Percentiles rank a stretch among this genome's conserved stretches.
Evolutionary conservation across 2,329 filamentous ascomycete species (phyloP).

Genomic region (Colletotrichum trifolii): DNA sequence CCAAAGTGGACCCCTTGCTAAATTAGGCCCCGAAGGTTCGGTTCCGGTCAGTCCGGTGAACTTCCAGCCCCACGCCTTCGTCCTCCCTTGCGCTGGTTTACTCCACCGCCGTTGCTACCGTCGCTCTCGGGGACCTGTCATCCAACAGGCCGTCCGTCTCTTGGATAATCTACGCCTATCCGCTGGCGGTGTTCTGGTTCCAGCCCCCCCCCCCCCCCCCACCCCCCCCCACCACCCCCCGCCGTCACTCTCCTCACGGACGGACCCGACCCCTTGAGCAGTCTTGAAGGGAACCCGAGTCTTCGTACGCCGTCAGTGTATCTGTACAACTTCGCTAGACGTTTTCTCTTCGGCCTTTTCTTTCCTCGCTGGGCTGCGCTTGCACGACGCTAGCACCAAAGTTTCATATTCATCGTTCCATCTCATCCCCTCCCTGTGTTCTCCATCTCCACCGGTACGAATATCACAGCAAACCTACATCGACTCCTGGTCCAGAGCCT

Average conservation of each 20-base stretch:
- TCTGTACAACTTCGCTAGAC: background rate
- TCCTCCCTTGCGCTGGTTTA: background rate
- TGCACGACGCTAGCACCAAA: constrained; percentile 13
- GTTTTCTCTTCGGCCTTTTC: constrained; percentile 32
- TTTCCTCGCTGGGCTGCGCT: constrained; percentile 29
- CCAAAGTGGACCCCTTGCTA: constrained; percentile 14
- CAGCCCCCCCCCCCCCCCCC: too few relatives aligned
- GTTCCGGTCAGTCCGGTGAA: constrained; percentile 12
- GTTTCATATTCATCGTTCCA: background rate
- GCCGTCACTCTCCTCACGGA: too few relatives aligned
- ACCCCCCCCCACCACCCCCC: too few relatives aligned
- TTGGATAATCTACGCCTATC: background rate
- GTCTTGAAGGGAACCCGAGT: too few relatives aligned
- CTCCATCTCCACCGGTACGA: too few relatives aligned
- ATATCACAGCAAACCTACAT: too few relatives aligned
- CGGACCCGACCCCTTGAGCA: too few relatives aligned
- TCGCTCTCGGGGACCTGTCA: constrained; percentile 16
- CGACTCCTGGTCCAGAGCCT: background rate
- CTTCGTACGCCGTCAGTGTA: too few relatives aligned
- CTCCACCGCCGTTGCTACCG: constrained; percentile 13
- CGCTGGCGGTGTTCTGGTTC: background rate
- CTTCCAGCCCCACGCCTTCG: constrained; percentile 4
- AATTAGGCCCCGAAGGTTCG: constrained; percentile 20
- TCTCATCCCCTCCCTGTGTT: background rate
- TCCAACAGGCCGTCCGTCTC: constrained; percentile 2